These are phyloP conservation scores for Diophrys sp. DNA, from an alignment of 73 alveolate species.

Conservation along the genomic window DNA sequence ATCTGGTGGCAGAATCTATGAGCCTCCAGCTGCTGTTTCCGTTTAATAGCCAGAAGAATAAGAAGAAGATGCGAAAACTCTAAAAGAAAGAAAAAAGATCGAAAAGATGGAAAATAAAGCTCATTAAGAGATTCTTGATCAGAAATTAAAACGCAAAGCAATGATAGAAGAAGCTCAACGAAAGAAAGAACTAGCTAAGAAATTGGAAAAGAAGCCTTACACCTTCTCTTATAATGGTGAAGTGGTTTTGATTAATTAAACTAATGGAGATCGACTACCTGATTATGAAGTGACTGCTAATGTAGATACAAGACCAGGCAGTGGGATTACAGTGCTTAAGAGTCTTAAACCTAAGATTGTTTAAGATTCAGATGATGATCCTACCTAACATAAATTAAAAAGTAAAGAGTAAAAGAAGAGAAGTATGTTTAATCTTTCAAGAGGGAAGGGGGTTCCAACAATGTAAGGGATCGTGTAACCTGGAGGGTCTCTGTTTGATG, in stretches of 20 bases:
- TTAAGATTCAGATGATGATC: no score
- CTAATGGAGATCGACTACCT: neutral
- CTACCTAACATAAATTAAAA: no score
- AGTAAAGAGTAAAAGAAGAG: neutral
- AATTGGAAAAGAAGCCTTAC: neutral
- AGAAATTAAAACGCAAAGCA: neutral
- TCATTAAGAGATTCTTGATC: neutral
- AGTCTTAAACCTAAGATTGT: neutral
- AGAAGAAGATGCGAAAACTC: neutral
- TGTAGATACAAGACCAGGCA: neutral
- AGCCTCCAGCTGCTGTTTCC: neutral
- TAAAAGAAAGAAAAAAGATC: neutral
- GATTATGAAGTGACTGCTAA: neutral
- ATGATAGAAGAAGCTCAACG: neutral
- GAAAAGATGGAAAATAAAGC: neutral
- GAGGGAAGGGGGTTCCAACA: no score
- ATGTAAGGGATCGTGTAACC: neutral
- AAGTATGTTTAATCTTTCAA: no score
- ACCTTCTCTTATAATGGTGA: neutral
- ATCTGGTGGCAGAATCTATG: no score
- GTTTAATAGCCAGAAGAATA: neutral
- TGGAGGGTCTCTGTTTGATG: neutral
- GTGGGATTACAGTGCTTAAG: neutral
- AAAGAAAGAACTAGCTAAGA: neutral
- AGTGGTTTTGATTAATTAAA: neutral